phyloP scores from a whole-genome alignment of 2,329 filamentous ascomycete genomes.

The Paracoccidioides lutzii region DNA sequence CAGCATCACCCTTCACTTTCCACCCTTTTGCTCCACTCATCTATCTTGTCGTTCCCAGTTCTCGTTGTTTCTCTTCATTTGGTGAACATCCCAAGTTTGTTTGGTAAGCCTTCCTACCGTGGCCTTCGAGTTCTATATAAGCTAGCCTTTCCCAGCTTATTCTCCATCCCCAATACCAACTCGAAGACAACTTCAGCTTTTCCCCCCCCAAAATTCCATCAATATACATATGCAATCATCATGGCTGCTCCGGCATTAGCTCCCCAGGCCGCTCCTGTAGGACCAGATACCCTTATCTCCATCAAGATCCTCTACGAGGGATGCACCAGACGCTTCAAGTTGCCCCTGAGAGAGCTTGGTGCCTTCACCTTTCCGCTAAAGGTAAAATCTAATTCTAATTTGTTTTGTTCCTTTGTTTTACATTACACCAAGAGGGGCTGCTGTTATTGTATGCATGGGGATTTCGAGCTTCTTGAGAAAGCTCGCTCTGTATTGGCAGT shows the following conservation, averaged over 20 bases:
- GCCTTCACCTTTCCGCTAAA: slow-evolving; percentile 63
- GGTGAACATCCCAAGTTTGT: slow-evolving; percentile 10
- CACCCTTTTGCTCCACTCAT: slow-evolving; percentile 10
- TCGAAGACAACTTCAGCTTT: slow-evolving; percentile 5
- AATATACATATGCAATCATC: slow-evolving; percentile 12
- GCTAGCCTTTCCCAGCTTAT: slow-evolving; percentile 6
- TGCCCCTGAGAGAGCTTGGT: slow-evolving; percentile 73
- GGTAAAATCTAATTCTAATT: slow-evolving; percentile 48
- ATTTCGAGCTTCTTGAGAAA: background rate
- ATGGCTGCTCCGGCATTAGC: slow-evolving; percentile 31
- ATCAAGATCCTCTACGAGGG: slow-evolving; percentile 75
- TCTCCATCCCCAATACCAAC: slow-evolving; percentile 10
- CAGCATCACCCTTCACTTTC: background rate
- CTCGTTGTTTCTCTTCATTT: slow-evolving; percentile 12
- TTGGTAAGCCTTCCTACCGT: slow-evolving; percentile 1
- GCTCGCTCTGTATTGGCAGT: background rate
- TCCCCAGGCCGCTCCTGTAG: slow-evolving; percentile 35
- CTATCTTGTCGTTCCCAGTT: slow-evolving; percentile 6
- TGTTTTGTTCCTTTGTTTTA: slow-evolving; percentile 1
- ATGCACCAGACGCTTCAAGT: slow-evolving; percentile 68
- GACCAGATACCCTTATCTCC: slow-evolving; percentile 62
- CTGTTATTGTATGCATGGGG: background rate
- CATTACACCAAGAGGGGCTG: slow-evolving; percentile 1
- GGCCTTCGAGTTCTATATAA: slow-evolving; percentile 2
- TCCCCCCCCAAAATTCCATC: background rate